A percentile compares a stretch with the other conserved stretches of the same genome.
phyloP scores from a whole-genome alignment of 1,284 basidiomycete species.

The Polyporus tsugae region DNA sequence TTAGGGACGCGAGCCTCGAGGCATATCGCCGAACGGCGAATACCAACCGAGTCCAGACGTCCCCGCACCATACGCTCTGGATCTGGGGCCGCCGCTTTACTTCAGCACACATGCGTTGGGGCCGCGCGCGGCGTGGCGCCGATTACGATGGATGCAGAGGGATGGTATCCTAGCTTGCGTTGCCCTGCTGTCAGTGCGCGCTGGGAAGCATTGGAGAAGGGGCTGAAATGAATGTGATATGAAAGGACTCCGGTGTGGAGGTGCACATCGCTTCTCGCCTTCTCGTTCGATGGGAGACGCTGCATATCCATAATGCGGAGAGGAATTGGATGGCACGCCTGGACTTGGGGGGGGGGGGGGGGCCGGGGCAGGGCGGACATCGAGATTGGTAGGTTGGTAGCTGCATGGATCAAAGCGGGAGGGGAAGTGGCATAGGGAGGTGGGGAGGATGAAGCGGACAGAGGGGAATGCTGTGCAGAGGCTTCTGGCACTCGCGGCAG shows the following conservation, averaged over 20 bases:
- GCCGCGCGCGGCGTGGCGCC: background rate
- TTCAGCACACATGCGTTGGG: background rate
- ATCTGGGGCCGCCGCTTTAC: background rate
- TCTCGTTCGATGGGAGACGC: slow-evolving; percentile 8
- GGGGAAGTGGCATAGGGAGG: background rate
- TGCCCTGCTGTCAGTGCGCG: background rate
- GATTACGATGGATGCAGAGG: background rate
- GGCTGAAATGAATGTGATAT: slow-evolving; percentile 2
- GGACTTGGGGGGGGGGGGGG: background rate
- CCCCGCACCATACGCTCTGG: no score
- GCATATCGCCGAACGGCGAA: background rate
- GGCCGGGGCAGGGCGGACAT: background rate
- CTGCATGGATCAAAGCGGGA: background rate
- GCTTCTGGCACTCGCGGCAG: background rate
- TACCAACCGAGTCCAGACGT: background rate
- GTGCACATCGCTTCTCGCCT: background rate
- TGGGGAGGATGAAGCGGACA: background rate
- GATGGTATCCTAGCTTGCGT: background rate
- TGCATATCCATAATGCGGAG: background rate
- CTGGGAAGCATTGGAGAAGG: slow-evolving; percentile 2
- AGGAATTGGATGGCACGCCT: background rate
- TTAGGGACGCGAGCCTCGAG: no score
- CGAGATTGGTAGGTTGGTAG: background rate
- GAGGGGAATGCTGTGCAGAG: slow-evolving; percentile 3
- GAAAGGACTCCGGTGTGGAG: background rate